These are phyloP conservation scores for Pythium rhizo-oryzae DNA, from an alignment of 352 stramenopile species.

Conservation along the genomic window DNA sequence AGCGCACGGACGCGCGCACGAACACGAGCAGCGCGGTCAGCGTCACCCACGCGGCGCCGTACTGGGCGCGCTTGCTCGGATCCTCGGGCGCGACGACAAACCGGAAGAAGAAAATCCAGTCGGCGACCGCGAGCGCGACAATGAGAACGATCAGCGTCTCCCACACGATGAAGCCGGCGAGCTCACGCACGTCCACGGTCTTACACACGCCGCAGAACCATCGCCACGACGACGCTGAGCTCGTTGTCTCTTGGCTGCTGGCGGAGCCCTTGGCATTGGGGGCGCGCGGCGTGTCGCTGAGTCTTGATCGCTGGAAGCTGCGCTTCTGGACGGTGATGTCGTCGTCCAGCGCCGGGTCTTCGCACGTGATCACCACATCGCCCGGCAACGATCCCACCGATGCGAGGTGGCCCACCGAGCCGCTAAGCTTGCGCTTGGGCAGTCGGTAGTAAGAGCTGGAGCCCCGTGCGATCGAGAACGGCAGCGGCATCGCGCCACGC, in stretches of 20 bases:
- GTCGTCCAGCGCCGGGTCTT: neutral
- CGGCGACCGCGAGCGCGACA: constrained; percentile 29
- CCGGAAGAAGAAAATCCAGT: constrained; percentile 38
- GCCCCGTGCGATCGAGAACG: constrained; percentile 12
- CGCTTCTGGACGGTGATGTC: neutral
- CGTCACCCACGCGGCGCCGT: constrained; percentile 25
- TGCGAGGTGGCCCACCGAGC: constrained; percentile 6
- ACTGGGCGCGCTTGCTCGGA: constrained; percentile 13
- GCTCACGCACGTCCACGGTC: constrained; percentile 27
- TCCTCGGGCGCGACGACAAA: constrained; percentile 33
- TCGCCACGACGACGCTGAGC: constrained; percentile 11
- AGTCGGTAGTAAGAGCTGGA: constrained; percentile 10
- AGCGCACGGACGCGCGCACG: constrained; percentile 20
- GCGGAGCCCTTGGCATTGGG: neutral
- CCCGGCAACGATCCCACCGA: neutral
- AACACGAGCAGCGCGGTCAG: constrained; percentile 23
- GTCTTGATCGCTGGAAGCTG: neutral
- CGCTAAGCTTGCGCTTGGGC: constrained; percentile 30
- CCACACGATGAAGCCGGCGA: constrained; percentile 32
- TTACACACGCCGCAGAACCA: constrained; percentile 25
- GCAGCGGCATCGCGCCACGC: constrained; percentile 14
- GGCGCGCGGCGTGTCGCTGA: neutral
- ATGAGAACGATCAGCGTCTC: constrained; percentile 30
- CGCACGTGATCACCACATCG: neutral
- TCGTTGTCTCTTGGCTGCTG: too few species aligned